A percentile compares a stretch with the other conserved stretches of the same genome.
Evolutionary conservation across 2,329 filamentous ascomycete genomes (phyloP).

Genomic region (Alternaria brassicicola): DNA sequence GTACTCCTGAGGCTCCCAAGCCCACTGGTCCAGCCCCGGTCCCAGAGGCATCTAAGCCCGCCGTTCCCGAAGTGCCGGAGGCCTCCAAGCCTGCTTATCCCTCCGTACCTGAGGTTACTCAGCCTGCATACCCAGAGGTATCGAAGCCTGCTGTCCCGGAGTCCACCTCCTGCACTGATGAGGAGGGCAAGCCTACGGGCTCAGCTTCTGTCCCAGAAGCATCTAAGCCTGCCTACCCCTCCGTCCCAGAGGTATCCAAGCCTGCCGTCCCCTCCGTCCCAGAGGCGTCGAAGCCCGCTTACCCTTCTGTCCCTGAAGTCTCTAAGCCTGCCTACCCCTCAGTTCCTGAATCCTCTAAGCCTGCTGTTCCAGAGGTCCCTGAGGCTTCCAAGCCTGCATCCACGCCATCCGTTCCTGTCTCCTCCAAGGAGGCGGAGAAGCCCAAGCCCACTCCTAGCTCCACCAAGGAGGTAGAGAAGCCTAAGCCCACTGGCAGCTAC

Average conservation of each 20-base stretch:
- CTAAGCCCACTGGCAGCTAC: conserved; percentile 40
- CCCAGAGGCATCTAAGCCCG: conserved; percentile 8
- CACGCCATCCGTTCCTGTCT: conserved; percentile 1
- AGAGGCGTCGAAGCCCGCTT: neutral
- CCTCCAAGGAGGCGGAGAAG: conserved; percentile 16
- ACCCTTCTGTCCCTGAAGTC: neutral
- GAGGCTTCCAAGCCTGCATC: neutral
- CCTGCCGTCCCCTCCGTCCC: conserved; percentile 15
- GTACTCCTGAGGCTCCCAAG: conserved; percentile 2
- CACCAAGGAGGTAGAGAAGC: conserved; percentile 31
- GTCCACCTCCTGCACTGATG: conserved; percentile 9
- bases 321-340: conserved; percentile 22
- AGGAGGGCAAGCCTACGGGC: conserved; percentile 8
- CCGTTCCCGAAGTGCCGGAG: conserved; percentile 10
- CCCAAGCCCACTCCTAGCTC: conserved; percentile 28
- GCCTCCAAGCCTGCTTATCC: no score
- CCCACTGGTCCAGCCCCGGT: neutral
- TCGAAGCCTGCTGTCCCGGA: neutral
- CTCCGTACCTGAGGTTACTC: no score
- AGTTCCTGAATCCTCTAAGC: conserved; percentile 3
- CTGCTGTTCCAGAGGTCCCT: neutral
- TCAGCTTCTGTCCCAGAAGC: conserved; percentile 3
- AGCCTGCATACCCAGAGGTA: no score
- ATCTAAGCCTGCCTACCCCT: conserved; percentile 4
- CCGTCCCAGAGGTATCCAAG: conserved; percentile 15